Percentiles rank a stretch among this genome's conserved stretches.
phyloP scores from a whole-genome alignment of 2,329 filamentous ascomycete genomes.

The Herpotrichia juniperi region DNA sequence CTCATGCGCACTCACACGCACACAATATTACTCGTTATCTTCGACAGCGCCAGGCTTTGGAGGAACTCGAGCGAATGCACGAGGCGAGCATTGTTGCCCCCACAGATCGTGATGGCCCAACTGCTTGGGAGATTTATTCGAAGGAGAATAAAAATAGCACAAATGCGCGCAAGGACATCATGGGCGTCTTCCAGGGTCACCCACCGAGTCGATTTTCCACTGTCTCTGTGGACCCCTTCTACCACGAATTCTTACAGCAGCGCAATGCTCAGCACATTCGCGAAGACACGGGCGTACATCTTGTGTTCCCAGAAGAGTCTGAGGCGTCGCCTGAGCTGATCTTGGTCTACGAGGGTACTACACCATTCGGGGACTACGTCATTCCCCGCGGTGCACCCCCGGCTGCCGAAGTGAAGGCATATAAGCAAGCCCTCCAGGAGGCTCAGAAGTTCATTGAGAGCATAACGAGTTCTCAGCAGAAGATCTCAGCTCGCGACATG shows the following conservation, averaged over 20 bases:
- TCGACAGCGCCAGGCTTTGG: conserved; percentile 78
- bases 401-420: conserved; percentile 59
- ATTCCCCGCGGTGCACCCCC: conserved; percentile 63
- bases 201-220: conserved; percentile 74
- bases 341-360: conserved; percentile 75
- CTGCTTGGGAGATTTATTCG: conserved; percentile 88
- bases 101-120: conserved; percentile 68
- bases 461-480: conserved; percentile 60
- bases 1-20: conserved; percentile 78
- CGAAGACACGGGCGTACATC: conserved; percentile 72
- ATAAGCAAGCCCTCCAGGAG: conserved; percentile 63
- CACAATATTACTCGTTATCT: conserved; percentile 88
- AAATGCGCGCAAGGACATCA: conserved; percentile 76
- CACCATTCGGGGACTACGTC: conserved; percentile 57
- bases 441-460: conserved; percentile 63
- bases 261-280: conserved; percentile 69
- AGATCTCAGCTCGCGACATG: conserved; percentile 61
- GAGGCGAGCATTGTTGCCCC: conserved; percentile 88
- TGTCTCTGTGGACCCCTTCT: conserved; percentile 77
- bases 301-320: conserved; percentile 71
- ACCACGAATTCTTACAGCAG: conserved; percentile 73
- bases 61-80: conserved; percentile 79
- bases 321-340: conserved; percentile 69
- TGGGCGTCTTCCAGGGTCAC: conserved; percentile 73
- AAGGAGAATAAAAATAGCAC: conserved; percentile 83